These are phyloP conservation scores for Zasmidium citrigriseum DNA, from an alignment of 2,329 filamentous ascomycete genomes.

Conservation along the genomic window DNA sequence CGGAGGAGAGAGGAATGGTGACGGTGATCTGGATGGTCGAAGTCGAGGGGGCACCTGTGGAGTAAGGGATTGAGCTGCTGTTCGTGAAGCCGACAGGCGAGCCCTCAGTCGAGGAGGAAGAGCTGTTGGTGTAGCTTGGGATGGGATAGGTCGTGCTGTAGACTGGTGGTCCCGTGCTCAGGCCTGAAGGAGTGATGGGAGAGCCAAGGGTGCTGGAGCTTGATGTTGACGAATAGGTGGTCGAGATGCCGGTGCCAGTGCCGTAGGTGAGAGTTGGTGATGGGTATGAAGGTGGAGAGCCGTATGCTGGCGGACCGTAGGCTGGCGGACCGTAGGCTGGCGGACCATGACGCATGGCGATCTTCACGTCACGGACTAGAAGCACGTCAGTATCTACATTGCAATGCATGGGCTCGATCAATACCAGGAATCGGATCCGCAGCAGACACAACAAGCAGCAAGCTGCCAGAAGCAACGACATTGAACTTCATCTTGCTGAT, in stretches of 20 bases:
- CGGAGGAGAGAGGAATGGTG: neutral
- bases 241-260: constrained; percentile 2
- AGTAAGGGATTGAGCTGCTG: constrained; percentile 2
- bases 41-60: neutral
- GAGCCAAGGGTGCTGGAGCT: neutral
- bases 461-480: neutral
- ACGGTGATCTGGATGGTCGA: neutral
- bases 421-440: constrained; percentile 11
- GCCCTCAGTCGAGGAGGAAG: constrained; percentile 6
- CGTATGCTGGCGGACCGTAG: constrained; percentile 9
- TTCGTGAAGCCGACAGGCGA: constrained; percentile 11
- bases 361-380: neutral
- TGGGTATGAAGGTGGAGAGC: constrained; percentile 7
- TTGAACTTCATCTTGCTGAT: constrained; percentile 7
- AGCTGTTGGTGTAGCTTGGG: neutral
- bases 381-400: neutral
- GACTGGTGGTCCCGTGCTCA: neutral
- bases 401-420: neutral
- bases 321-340: constrained; percentile 8
- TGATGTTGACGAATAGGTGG: constrained; percentile 2
- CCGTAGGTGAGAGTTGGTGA: constrained; percentile 5
- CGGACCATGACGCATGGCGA: neutral
- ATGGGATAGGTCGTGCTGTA: neutral
- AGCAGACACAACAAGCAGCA: neutral
- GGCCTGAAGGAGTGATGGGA: constrained; percentile 5